These are phyloP conservation scores for Phaffia rhodozyma DNA, from an alignment of 1,284 basidiomycete species.

Conservation along the genomic window DNA sequence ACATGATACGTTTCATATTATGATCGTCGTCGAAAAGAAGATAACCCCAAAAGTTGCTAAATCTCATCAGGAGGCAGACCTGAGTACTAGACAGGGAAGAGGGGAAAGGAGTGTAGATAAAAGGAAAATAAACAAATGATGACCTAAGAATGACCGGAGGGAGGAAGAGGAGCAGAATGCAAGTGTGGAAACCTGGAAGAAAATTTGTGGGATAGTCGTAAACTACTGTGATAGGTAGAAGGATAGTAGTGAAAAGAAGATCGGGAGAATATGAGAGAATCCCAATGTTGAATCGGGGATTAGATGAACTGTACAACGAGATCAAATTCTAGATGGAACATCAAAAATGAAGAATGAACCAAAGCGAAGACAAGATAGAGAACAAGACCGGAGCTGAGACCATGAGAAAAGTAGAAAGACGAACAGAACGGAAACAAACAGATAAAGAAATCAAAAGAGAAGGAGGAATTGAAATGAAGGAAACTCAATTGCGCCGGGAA, in stretches of 20 bases:
- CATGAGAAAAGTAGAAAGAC: background rate
- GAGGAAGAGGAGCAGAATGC: constrained; percentile 23
- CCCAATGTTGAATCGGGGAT: constrained; percentile 21
- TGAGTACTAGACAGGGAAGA: too few species aligned
- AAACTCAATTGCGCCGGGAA: background rate
- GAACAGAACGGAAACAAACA: constrained; percentile 4
- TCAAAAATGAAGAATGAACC: background rate
- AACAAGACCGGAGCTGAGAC: background rate
- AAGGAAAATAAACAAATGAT: too few species aligned
- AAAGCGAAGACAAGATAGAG: constrained; percentile 13
- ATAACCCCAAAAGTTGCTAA: too few species aligned
- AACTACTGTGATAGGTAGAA: too few species aligned
- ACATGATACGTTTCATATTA: too few species aligned
- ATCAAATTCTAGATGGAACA: constrained; percentile 2
- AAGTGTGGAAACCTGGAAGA: constrained; percentile 34
- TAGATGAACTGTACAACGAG: background rate
- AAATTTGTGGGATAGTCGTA: background rate
- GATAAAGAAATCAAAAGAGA: constrained; percentile 19
- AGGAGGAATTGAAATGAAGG: constrained; percentile 10
- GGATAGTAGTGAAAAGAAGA: constrained; percentile 24
- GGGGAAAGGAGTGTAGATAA: too few species aligned
- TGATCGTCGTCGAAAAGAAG: too few species aligned
- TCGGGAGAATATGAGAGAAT: constrained; percentile 25
- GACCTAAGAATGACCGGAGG: too few species aligned
- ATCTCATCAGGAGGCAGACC: too few species aligned